These are phyloP conservation scores for Alternaria rosae DNA, from an alignment of 2,329 filamentous ascomycete species.

Conservation along the genomic window DNA sequence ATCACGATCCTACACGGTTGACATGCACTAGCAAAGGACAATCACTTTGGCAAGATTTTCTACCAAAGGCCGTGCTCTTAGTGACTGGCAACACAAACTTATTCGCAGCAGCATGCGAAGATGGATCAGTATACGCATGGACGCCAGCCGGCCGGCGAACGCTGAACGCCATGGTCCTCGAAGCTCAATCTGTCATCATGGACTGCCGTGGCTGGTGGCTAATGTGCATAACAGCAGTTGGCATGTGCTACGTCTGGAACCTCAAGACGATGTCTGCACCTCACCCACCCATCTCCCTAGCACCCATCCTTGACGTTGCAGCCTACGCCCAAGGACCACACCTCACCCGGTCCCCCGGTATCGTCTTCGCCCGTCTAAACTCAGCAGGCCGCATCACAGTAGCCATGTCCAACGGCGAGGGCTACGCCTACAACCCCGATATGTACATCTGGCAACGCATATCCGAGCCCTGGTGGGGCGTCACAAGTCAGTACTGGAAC, in stretches of 20 bases:
- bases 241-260: conserved; percentile 94
- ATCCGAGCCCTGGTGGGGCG: conserved; percentile 98
- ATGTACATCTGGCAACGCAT: conserved; percentile 94
- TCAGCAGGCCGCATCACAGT: conserved; percentile 84
- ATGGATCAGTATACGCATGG: conserved; percentile 90
- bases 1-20: conserved; percentile 83
- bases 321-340: conserved; percentile 79
- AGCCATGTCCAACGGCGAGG: conserved; percentile 93
- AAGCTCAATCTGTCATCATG: conserved; percentile 92
- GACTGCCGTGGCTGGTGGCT: conserved; percentile 91
- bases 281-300: conserved; percentile 88
- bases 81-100: conserved; percentile 89
- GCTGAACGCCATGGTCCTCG: conserved; percentile 83
- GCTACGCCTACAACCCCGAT: conserved; percentile 83
- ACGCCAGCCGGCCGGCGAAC: conserved; percentile 88
- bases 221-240: conserved; percentile 85
- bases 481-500: conserved; percentile 99
- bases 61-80: conserved; percentile 85
- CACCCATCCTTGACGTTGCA: conserved; percentile 86
- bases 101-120: conserved; percentile 93
- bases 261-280: conserved; percentile 81
- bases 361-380: conserved; percentile 92
- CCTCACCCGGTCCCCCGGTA: conserved; percentile 78
- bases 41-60: conserved; percentile 90
- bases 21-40: conserved; percentile 81